Base-by-base conservation (phyloP, 352 stramenopile species). In the Globisporangium canariense region DNA sequence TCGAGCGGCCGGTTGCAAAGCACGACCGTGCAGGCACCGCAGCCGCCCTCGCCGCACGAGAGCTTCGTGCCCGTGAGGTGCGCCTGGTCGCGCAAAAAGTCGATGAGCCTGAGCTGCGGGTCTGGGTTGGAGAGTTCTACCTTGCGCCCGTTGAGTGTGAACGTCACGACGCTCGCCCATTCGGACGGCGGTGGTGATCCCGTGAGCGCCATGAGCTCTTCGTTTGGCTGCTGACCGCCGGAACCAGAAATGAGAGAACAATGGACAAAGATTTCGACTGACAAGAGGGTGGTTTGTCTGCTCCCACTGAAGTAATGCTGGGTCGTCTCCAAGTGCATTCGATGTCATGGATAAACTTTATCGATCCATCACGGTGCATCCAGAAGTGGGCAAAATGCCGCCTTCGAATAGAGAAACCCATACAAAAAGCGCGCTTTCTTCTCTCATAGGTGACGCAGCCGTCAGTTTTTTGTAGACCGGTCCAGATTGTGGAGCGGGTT, bases 21-120 rank as follows among this genome's bases (percentile, higher is more conserved):
- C 75, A 98, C 96, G 57, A 99, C 94, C 11, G 93, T 99, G 69
- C 97, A 99, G 25, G 97, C 96, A 30, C 97, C 97, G 62, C 97
- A 99, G 36, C 97, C 97, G 43, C 97, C 97, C 67, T 99, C 96
- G 6, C 89, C 92, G 61, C 97, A 99, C 62, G 93, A 95, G n/a
- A 96, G 80, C 63, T 96, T 97, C 3, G 87, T 94, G 59, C 85
- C 87, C 20, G 83, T 90, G 63, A 94, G 83, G 18, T 78, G 67
- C 60, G 88, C 58, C 45, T 86, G 81, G 9, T 77, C 73, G 62
- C 88, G 88, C 47, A 97, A 74, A 66, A 87, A 95, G 65, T 90
- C 73, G 56, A 97, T 74, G 47, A 96, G 70, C 60, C 83, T 96
- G 32, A 82, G 76, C 62, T 95, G 79, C 0, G 88, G 88, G 30